A percentile compares a stretch with the other conserved stretches of the same genome.
Evolutionary conservation across 139 green algal species (phyloP).

Genomic region (Micromonas commoda): DNA sequence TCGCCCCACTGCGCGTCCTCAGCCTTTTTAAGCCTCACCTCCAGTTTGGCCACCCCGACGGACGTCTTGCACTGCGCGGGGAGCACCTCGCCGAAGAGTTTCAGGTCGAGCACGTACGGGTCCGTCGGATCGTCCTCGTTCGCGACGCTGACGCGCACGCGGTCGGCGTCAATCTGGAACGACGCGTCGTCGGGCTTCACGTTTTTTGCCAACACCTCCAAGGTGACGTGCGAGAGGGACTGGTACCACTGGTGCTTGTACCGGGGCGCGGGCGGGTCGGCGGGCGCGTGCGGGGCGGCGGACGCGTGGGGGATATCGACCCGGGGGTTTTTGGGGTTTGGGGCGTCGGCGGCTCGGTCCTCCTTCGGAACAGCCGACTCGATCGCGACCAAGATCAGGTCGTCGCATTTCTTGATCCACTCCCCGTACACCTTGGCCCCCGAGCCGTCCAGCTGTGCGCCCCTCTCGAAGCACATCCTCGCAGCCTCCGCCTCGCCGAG

Average conservation of each 20-base stretch:
- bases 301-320: background rate
- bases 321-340: background rate
- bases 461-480: background rate
- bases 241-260: constrained; percentile 25
- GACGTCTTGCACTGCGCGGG: background rate
- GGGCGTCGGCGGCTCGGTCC: background rate
- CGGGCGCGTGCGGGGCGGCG: too few relatives aligned
- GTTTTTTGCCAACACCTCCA: constrained; percentile 5
- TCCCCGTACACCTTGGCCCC: background rate
- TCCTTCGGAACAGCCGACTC: background rate
- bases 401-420: background rate
- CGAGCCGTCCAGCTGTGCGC: background rate
- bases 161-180: background rate
- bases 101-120: constrained; percentile 12
- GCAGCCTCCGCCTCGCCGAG: background rate
- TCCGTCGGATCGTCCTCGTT: background rate
- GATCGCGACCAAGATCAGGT: background rate
- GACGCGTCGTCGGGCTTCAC: background rate
- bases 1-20: background rate
- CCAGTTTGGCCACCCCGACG: background rate
- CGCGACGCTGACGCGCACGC: background rate
- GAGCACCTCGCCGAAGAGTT: background rate
- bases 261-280: background rate
- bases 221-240: background rate
- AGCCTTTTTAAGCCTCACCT: constrained; percentile 11